Conservation (phyloP, 257 asterid genomes). For the Paraleonurus japonicus region DNA sequence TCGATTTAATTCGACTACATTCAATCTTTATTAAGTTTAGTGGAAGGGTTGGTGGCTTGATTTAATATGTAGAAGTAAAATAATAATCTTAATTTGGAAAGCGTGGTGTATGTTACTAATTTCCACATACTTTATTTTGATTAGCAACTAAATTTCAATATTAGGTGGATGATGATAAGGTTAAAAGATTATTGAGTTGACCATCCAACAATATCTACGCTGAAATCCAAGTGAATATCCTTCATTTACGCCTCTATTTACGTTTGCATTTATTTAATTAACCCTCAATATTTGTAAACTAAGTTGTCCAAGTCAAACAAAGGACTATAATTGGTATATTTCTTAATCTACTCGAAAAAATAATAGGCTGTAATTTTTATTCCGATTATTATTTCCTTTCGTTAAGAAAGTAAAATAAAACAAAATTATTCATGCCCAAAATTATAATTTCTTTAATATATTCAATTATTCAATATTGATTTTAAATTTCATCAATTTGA, state of each 20-base stretch:
- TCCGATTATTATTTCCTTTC: too few species aligned
- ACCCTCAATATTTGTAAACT: neutral
- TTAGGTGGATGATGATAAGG: slow-evolving; percentile 14
- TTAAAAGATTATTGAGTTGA: slow-evolving; percentile 14
- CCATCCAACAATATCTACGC: slow-evolving; percentile 10
- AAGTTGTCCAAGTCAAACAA: neutral
- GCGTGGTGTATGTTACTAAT: neutral
- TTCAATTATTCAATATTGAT: too few species aligned
- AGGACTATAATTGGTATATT: too few species aligned
- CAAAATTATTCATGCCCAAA: too few species aligned
- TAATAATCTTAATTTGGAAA: neutral
- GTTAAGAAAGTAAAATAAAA: too few species aligned
- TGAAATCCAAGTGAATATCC: slow-evolving; percentile 17
- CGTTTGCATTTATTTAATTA: neutral
- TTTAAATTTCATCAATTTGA: too few species aligned
- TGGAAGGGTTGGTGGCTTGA: neutral
- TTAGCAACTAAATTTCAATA: slow-evolving; percentile 7
- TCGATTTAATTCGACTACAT: too few species aligned
- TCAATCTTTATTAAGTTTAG: neutral
- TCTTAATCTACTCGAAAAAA: too few species aligned
- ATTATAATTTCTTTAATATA: too few species aligned
- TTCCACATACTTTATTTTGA: neutral
- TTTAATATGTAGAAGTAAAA: neutral
- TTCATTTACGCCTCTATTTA: slow-evolving; percentile 27
- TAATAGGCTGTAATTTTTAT: too few species aligned